Percentiles rank a stretch among this genome's conserved stretches.
phyloP scores from a whole-genome alignment of 106 monocot species.

The Acorus gramineus region DNA sequence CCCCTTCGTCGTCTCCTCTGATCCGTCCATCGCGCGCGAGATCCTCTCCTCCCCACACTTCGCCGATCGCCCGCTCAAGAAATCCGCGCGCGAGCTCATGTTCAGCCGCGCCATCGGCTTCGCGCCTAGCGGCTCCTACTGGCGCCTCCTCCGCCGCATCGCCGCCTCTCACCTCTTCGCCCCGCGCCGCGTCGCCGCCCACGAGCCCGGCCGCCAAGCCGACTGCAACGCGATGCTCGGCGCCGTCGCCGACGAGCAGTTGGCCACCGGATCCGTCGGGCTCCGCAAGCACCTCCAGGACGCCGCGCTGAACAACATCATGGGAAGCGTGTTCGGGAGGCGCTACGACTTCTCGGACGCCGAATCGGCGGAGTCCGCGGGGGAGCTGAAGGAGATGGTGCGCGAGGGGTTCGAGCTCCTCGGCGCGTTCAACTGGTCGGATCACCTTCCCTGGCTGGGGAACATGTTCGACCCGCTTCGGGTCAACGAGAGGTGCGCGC shows the following conservation, averaged over 20 bases:
- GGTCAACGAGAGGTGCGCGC: conserved; percentile 40
- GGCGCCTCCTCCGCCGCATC: conserved; percentile 79
- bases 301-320: conserved; percentile 79
- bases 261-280: conserved; percentile 15
- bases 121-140: conserved; percentile 77
- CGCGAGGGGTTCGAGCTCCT: conserved; percentile 81
- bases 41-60: conserved; percentile 54
- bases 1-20: conserved; percentile 68
- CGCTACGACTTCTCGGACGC: conserved; percentile 24
- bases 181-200: conserved; percentile 63
- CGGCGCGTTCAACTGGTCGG: conserved; percentile 89
- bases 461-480: conserved; percentile 36
- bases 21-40: conserved; percentile 45
- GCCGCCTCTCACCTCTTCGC: conserved; percentile 73
- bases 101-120: conserved; percentile 86
- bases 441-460: conserved; percentile 75
- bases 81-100: conserved; percentile 77
- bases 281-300: conserved; percentile 60
- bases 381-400: conserved; percentile 39
- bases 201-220: conserved; percentile 40
- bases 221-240: conserved; percentile 45
- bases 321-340: conserved; percentile 72
- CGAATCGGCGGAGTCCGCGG: not conserved
- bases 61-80: conserved; percentile 74
- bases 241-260: conserved; percentile 20